Conservation (phyloP, 2,329 filamentous ascomycete genomes). For the Rhinocladiella similis region DNA sequence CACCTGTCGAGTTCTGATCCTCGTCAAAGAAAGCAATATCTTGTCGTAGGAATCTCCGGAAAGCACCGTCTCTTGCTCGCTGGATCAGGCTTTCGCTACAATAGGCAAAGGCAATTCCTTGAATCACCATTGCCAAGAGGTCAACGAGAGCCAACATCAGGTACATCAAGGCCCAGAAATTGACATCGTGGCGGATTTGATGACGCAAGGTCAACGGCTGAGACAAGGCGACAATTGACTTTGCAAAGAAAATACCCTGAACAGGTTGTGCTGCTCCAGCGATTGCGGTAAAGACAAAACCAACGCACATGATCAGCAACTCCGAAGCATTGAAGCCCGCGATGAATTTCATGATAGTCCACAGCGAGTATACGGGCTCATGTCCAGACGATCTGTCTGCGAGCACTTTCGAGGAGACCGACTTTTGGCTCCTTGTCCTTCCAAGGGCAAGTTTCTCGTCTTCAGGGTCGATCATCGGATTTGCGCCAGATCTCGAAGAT, state of each 20-base stretch:
- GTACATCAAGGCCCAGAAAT: constrained; percentile 90
- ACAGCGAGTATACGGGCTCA: constrained; percentile 65
- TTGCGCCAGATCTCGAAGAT: constrained; percentile 33
- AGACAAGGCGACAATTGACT: constrained; percentile 74
- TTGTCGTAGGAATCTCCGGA: constrained; percentile 85
- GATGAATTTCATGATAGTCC: constrained; percentile 76
- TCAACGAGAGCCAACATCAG: constrained; percentile 77
- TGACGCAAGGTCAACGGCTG: constrained; percentile 49
- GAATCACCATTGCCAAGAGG: constrained; percentile 66
- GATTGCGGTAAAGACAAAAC: constrained; percentile 56
- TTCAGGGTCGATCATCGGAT: constrained; percentile 32
- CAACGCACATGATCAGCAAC: constrained; percentile 1
- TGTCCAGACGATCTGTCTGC: constrained; percentile 54
- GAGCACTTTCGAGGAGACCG: constrained; percentile 69
- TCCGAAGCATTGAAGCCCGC: constrained; percentile 72
- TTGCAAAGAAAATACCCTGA: constrained; percentile 81
- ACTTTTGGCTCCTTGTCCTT: constrained; percentile 53
- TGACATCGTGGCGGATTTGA: constrained; percentile 66
- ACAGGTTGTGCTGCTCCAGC: constrained; percentile 79
- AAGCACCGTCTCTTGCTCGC: constrained; percentile 77
- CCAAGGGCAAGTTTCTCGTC: constrained; percentile 38
- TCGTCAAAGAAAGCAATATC: constrained; percentile 90
- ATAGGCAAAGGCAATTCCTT: constrained; percentile 75
- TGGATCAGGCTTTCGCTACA: constrained; percentile 86
- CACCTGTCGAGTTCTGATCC: constrained; percentile 85